phyloP scores from a whole-genome alignment of 2,329 filamentous ascomycete species.

The Claviceps spartinae region DNA sequence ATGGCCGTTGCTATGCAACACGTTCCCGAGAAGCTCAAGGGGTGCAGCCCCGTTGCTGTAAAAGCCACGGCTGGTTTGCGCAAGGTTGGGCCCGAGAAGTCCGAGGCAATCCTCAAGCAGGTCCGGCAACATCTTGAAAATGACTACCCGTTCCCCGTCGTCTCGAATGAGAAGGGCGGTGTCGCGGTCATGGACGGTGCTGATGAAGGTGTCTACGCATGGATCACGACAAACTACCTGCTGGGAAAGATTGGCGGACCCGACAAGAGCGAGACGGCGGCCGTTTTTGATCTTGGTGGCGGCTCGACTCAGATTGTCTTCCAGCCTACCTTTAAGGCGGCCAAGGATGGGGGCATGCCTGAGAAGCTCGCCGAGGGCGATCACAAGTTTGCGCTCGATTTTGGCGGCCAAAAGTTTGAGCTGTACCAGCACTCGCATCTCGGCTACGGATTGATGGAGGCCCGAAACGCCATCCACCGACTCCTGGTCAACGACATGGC shows the following conservation, averaged over 20 bases:
- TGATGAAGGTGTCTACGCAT: conserved; percentile 94
- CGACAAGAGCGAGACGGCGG: conserved; percentile 80
- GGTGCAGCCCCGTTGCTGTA: conserved; percentile 90
- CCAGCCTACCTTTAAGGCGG: conserved; percentile 77
- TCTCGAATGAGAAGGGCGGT: conserved; percentile 70
- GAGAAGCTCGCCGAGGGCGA: conserved; percentile 76
- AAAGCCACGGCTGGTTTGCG: conserved; percentile 93
- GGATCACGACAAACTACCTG: conserved; percentile 98
- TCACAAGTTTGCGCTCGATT: conserved; percentile 87
- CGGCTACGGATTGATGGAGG: conserved; percentile 91
- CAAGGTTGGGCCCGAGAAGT: conserved; percentile 69
- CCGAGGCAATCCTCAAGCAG: conserved; percentile 70
- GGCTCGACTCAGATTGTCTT: conserved; percentile 98
- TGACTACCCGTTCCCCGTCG: conserved; percentile 86
- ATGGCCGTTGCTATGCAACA: conserved; percentile 73
- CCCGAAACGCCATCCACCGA: conserved; percentile 73
- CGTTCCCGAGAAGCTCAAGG: conserved; percentile 78
- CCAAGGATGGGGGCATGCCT: conserved; percentile 64
- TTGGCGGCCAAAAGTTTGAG: conserved; percentile 80
- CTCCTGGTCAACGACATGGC: conserved; percentile 59
- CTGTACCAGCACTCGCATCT: conserved; percentile 98
- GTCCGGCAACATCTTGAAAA: conserved; percentile 77
- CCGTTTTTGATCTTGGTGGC: conserved; percentile 89
- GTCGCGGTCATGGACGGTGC: conserved; percentile 96
- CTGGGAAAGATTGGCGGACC: conserved; percentile 93